Conservation (phyloP, 164 flowering plant genomes). For the Stephania cephalantha region DNA sequence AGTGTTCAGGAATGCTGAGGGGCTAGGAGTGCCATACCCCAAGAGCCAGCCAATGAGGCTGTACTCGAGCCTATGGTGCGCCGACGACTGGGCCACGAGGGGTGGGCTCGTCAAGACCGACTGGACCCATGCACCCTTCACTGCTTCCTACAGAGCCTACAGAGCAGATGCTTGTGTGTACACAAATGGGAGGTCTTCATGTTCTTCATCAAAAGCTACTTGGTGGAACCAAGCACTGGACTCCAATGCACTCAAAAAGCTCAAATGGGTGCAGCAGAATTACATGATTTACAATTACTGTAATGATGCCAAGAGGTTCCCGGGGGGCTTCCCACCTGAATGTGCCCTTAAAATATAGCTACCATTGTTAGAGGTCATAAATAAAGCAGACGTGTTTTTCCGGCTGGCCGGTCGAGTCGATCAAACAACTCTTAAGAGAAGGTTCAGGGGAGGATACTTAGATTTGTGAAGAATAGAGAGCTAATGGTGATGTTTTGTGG, state of each 20-base stretch:
- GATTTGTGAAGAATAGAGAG: too few relatives aligned
- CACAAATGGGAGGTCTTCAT: constrained; percentile 2
- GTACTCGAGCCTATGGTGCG: constrained; percentile 20
- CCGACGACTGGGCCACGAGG: constrained; percentile 23
- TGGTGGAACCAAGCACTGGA: constrained; percentile 15
- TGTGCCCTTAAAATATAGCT: constrained; percentile 2
- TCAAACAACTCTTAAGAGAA: too few relatives aligned
- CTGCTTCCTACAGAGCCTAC: constrained; percentile 11
- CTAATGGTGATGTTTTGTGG: too few relatives aligned
- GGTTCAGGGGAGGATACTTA: too few relatives aligned
- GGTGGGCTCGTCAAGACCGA: constrained; percentile 15
- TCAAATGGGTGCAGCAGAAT: constrained; percentile 14
- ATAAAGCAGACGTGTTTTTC: too few relatives aligned
- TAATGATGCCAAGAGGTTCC: constrained; percentile 13
- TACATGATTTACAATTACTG: constrained; percentile 19
- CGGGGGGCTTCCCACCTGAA: constrained; percentile 14
- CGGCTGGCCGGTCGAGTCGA: too few relatives aligned
- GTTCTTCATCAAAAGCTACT: constrained; percentile 3
- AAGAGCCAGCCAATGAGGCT: constrained; percentile 21
- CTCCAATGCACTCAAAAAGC: background rate
- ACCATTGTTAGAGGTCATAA: too few relatives aligned
- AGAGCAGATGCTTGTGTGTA: constrained; percentile 9
- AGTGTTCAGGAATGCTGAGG: constrained; percentile 12
- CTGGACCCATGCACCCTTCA: constrained; percentile 17
- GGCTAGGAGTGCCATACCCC: constrained; percentile 18